Conservation (phyloP, 345 rosid species). For the Rhizophora apiculata region DNA sequence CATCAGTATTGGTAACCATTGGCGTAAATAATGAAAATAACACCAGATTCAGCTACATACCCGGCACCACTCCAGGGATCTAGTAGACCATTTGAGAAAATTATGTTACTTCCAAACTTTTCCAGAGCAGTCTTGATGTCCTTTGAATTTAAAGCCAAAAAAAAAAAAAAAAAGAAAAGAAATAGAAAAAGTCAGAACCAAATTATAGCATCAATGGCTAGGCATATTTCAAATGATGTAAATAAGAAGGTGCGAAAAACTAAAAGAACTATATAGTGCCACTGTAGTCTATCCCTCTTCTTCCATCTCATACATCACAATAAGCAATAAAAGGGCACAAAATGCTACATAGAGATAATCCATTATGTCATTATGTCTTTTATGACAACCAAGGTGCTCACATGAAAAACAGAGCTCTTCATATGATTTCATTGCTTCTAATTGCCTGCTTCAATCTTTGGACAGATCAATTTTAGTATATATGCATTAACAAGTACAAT, state of each 20-base stretch:
- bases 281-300: background rate
- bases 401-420: background rate
- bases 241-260: background rate
- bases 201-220: conserved; percentile 1
- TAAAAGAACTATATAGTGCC: background rate
- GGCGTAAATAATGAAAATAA: conserved; percentile 1
- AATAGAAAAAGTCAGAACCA: background rate
- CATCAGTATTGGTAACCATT: conserved; percentile 10
- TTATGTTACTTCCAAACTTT: conserved; percentile 82
- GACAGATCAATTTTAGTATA: background rate
- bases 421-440: background rate
- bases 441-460: background rate
- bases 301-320: background rate
- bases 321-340: background rate
- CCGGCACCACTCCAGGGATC: conserved; percentile 99
- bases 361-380: background rate
- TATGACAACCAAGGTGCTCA: background rate
- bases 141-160: conserved; percentile 34
- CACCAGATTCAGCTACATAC: conserved; percentile 28
- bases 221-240: background rate
- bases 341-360: background rate
- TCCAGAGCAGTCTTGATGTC: conserved; percentile 62
- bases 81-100: conserved; percentile 85
- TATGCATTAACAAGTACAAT: too few species aligned
- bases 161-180: background rate